These are phyloP conservation scores for Grosmannia clavigera DNA, from an alignment of 2,329 filamentous ascomycete species.

Conservation along the genomic window DNA sequence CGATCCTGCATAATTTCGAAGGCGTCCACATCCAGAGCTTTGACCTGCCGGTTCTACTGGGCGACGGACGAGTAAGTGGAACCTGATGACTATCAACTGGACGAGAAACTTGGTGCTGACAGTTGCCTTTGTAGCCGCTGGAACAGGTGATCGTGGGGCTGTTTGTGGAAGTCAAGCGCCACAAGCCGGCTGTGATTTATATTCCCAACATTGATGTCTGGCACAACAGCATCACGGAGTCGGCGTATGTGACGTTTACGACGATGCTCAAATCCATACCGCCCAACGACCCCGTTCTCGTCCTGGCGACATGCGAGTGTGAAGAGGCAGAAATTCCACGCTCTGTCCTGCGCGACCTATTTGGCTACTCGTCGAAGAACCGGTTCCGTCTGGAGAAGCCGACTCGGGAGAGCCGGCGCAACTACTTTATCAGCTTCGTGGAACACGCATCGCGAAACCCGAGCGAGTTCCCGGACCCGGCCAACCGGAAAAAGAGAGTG, in stretches of 20 bases:
- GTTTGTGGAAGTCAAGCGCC: constrained; percentile 83
- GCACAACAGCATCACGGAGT: constrained; percentile 52
- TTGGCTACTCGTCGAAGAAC: constrained; percentile 75
- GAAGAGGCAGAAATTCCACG: constrained; percentile 47
- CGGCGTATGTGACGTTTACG: constrained; percentile 69
- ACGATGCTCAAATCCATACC: constrained; percentile 70
- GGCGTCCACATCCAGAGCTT: constrained; percentile 91
- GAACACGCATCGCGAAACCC: constrained; percentile 73
- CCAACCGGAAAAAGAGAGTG: constrained; percentile 74
- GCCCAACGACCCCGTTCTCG: constrained; percentile 79
- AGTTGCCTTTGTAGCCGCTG: constrained; percentile 35
- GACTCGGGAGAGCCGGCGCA: constrained; percentile 48
- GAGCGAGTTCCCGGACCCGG: constrained; percentile 73
- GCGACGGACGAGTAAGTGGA: constrained; percentile 58
- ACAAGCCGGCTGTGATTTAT: constrained; percentile 93
- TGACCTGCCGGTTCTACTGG: constrained; percentile 75
- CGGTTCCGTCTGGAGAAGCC: constrained; percentile 59
- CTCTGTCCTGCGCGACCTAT: constrained; percentile 62
- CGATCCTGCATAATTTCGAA: constrained; percentile 81
- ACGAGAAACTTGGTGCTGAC: background rate
- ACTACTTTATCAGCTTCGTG: constrained; percentile 68
- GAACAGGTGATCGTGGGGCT: constrained; percentile 84
- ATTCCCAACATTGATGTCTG: constrained; percentile 83
- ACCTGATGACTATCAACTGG: background rate
- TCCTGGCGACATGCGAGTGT: constrained; percentile 74